Base-by-base conservation (phyloP, 75 land plant genomes). In the Azolla pinnata region DNA sequence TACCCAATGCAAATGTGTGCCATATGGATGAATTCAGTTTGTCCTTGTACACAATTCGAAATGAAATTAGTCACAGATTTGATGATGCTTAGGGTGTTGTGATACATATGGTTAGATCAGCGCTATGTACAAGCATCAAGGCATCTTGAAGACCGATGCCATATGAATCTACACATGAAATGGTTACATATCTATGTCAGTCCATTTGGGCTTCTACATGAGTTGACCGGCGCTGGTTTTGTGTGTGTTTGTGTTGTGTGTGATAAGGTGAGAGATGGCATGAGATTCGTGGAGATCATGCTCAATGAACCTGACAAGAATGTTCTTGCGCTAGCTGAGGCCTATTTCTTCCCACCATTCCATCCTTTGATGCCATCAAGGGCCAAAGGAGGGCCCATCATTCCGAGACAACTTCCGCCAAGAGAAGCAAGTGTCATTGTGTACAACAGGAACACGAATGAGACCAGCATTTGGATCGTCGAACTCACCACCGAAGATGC, bases 311-410 rank as follows among this genome's bases (percentile, higher is more conserved):
- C 98, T 12, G 84, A 78, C 31, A 93, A 89, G 54, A 67, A 79
- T 31, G 74, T 93, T 26, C 85, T 93, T 31, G 96, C 96, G 26
- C 55, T 93, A 33, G 98, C 98, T 31, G 98, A 93, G 73, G 96
- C 96, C 1, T 85, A 89, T 60, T 93, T 89, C 70, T 93, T 93
- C 55, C 98, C 96, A 1, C 98, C 98, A 16, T 93, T 92, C 44
- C 98, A 93, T 47, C 98, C 98, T 33, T 82, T 85, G n/a, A 61
- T 84, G 17, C 79, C 83, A 52, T 75, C 84, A 4, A 89, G 65
- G 52, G 80, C 79, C 21, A 85, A 85, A 73, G 90, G 87, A 20
- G 91, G 85, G 23, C 79, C 96, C 0, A 63, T 83, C 14, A 79
- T 84, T 55, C 98, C 96, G 10, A 74, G 68, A 23, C 88, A 88